phyloP scores from a whole-genome alignment of 2,329 filamentous ascomycete genomes.

The Fusarium avenaceum region DNA sequence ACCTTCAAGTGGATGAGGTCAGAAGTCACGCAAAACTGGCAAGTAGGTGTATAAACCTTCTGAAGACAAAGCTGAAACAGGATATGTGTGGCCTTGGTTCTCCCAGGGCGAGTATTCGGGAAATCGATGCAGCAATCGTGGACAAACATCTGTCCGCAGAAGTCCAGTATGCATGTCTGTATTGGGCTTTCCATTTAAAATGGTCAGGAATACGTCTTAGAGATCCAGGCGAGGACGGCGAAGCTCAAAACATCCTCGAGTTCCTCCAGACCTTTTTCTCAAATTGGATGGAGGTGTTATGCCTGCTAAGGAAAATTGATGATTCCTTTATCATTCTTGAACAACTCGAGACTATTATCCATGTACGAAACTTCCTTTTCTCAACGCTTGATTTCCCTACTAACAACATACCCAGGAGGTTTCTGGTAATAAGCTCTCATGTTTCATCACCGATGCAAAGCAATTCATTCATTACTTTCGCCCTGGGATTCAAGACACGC shows the following conservation, averaged over 20 bases:
- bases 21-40: neutral
- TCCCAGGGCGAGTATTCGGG: rapidly evolving
- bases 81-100: conserved; percentile 54
- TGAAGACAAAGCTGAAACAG: conserved; percentile 46
- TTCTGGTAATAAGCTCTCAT: too few relatives aligned
- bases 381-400: too few relatives aligned
- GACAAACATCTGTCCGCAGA: neutral
- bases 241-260: rapidly evolving
- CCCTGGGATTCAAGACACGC: rapidly evolving
- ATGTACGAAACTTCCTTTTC: neutral
- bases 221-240: neutral
- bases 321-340: neutral
- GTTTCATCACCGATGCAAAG: neutral
- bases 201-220: conserved; percentile 3
- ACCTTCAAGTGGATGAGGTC: conserved; percentile 50
- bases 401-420: neutral
- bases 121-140: rapidly evolving
- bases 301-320: rapidly evolving
- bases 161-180: conserved; percentile 16
- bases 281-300: neutral
- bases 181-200: conserved; percentile 55
- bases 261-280: neutral
- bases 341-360: neutral
- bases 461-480: neutral
- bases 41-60: conserved; percentile 48